Percentiles rank a stretch among this genome's conserved stretches.
phyloP scores from a whole-genome alignment of 2,329 filamentous ascomycete species.

The Epichloe aotearoae region DNA sequence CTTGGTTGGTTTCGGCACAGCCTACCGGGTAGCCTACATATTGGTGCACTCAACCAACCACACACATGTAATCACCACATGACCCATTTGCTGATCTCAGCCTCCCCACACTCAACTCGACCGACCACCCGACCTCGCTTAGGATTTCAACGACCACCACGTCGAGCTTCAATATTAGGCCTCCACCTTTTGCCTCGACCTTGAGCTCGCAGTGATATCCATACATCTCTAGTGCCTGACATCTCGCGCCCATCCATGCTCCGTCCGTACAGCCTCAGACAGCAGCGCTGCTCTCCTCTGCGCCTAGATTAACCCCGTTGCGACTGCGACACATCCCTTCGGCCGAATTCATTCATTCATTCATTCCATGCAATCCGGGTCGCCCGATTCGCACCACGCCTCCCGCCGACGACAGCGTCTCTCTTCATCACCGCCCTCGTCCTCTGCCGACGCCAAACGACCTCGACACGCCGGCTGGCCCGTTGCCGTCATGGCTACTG shows the following conservation, averaged over 20 bases:
- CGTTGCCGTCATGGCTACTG: constrained; percentile 18
- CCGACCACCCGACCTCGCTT: no score
- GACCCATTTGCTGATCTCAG: not conserved
- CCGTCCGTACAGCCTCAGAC: no score
- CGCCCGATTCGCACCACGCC: constrained; percentile 17
- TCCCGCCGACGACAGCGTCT: constrained; percentile 26
- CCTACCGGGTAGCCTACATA: no score
- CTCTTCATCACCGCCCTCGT: constrained; percentile 18
- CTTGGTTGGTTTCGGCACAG: no score
- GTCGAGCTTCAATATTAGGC: no score
- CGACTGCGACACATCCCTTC: not conserved
- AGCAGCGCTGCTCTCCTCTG: no score
- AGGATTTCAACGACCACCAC: no score
- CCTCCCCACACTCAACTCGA: not conserved
- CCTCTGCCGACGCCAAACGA: constrained; percentile 18
- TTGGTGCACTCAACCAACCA: no score
- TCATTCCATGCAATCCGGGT: constrained; percentile 21
- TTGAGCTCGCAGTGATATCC: not conserved
- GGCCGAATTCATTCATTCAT: not conserved
- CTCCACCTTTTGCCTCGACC: not conserved
- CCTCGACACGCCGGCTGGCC: constrained; percentile 15
- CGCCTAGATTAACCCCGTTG: not conserved
- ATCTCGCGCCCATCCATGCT: no score
- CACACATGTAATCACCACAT: no score
- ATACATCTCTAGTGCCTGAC: not conserved